Evolutionary conservation across 768 basidiomycete genomes (phyloP).

Genomic region (Lactarius vividus): DNA sequence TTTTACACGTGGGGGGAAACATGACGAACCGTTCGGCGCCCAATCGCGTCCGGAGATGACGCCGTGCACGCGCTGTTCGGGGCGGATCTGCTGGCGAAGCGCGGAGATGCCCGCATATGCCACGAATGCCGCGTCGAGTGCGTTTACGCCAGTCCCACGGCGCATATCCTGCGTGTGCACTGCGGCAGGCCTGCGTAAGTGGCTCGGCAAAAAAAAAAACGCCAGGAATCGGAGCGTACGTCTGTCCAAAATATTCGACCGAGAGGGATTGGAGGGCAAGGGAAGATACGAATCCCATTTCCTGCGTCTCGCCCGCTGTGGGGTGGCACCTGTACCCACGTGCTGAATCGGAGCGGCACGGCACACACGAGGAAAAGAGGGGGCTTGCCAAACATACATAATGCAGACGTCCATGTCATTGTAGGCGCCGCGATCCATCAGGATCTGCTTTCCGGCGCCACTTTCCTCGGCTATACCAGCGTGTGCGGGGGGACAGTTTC

Average conservation of each 20-base stretch:
- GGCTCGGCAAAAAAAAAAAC: background rate
- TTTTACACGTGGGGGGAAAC: background rate
- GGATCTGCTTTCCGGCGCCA: constrained; percentile 72
- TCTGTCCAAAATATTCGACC: constrained; percentile 72
- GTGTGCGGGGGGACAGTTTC: background rate
- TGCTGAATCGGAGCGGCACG: background rate
- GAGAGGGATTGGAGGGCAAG: constrained; percentile 63
- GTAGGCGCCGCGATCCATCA: constrained; percentile 76
- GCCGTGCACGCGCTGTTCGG: constrained; percentile 77
- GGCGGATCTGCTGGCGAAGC: constrained; percentile 84
- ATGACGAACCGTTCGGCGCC: constrained; percentile 59
- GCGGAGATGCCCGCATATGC: constrained; percentile 78
- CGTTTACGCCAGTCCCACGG: constrained; percentile 89
- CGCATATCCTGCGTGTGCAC: constrained; percentile 75
- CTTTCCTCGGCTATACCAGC: constrained; percentile 62
- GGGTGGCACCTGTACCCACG: constrained; percentile 65
- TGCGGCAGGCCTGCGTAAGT: constrained; percentile 31
- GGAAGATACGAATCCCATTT: constrained; percentile 50
- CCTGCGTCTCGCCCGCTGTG: constrained; percentile 49
- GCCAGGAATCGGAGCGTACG: constrained; percentile 42
- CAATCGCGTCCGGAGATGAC: constrained; percentile 68
- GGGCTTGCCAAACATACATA: constrained; percentile 46
- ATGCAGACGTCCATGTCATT: constrained; percentile 77
- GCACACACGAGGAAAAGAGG: background rate
- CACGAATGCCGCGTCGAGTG: constrained; percentile 83